Conservation (phyloP, 345 rosid species). For the Bruguiera parviflora region DNA sequence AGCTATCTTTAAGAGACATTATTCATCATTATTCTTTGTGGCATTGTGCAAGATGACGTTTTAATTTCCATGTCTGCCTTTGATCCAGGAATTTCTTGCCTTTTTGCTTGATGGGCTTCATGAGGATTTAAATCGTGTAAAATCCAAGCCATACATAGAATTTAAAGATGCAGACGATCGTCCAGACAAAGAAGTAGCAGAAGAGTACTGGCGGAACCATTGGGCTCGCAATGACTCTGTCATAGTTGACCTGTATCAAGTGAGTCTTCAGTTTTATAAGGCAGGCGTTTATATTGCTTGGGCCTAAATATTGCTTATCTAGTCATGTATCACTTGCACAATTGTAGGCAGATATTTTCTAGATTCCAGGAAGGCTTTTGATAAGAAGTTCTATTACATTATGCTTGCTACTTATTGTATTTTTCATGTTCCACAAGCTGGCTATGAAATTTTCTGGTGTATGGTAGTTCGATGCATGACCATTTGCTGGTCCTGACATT, state of each 20-base stretch:
- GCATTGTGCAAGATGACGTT: neutral
- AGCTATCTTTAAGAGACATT: neutral
- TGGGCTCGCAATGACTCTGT: conserved; percentile 28
- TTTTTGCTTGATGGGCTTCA: conserved; percentile 34
- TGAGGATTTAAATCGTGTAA: conserved; percentile 29
- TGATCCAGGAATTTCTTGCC: conserved; percentile 25
- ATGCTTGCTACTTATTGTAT: neutral
- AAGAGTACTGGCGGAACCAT: conserved; percentile 29
- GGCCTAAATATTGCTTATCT: neutral
- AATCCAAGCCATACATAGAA: conserved; percentile 23
- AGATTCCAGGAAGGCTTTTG: neutral
- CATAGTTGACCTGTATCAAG: conserved; percentile 29
- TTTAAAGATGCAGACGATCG: conserved; percentile 24
- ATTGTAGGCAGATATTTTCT: no score
- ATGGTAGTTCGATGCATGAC: no score
- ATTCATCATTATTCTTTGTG: neutral
- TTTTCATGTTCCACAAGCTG: no score
- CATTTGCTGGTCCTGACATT: no score
- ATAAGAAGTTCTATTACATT: neutral
- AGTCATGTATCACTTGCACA: no score
- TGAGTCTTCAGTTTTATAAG: conserved; percentile 7
- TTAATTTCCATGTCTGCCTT: neutral
- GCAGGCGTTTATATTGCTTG: neutral
- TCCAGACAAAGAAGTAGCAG: conserved; percentile 25
- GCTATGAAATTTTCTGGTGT: no score